Conservation (phyloP, 2,329 filamentous ascomycete species). For the Trichoderma sp. region DNA sequence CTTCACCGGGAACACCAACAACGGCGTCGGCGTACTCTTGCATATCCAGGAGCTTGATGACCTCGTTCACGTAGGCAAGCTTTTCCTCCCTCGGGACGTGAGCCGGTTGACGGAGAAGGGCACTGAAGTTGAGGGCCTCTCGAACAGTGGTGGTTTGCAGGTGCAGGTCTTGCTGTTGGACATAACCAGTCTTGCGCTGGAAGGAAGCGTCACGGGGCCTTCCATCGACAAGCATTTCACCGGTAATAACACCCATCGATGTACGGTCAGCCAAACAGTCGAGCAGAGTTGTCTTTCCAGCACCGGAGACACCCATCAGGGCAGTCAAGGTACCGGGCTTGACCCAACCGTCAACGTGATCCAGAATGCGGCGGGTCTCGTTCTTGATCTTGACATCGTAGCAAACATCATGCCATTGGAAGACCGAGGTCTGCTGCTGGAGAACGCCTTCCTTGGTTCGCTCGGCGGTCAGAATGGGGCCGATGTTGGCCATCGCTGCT, state of each 20-base stretch:
- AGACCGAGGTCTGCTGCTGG: constrained; percentile 69
- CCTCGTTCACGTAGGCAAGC: constrained; percentile 82
- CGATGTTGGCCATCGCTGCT: constrained; percentile 53
- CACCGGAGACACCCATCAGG: constrained; percentile 87
- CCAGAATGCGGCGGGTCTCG: constrained; percentile 73
- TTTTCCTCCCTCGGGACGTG: constrained; percentile 75
- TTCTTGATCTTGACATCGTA: constrained; percentile 78
- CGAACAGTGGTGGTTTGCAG: constrained; percentile 82
- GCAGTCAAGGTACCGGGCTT: constrained; percentile 89
- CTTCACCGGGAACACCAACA: constrained; percentile 87
- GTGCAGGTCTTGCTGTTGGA: constrained; percentile 91
- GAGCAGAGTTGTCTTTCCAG: constrained; percentile 90
- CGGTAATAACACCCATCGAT: constrained; percentile 85
- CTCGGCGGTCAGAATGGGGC: constrained; percentile 51
- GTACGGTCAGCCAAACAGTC: constrained; percentile 84
- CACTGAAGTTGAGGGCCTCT: constrained; percentile 85
- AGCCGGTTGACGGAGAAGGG: constrained; percentile 79
- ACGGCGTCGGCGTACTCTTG: constrained; percentile 85
- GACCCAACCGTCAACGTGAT: constrained; percentile 90
- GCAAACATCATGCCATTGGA: constrained; percentile 84
- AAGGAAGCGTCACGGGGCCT: constrained; percentile 75
- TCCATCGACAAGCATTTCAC: constrained; percentile 73
- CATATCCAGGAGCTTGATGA: constrained; percentile 91
- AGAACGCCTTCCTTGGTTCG: constrained; percentile 47
- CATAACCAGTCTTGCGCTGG: constrained; percentile 90